Conservation (phyloP, 805 yeast species). For the Metschnikowia corniflorae region DNA sequence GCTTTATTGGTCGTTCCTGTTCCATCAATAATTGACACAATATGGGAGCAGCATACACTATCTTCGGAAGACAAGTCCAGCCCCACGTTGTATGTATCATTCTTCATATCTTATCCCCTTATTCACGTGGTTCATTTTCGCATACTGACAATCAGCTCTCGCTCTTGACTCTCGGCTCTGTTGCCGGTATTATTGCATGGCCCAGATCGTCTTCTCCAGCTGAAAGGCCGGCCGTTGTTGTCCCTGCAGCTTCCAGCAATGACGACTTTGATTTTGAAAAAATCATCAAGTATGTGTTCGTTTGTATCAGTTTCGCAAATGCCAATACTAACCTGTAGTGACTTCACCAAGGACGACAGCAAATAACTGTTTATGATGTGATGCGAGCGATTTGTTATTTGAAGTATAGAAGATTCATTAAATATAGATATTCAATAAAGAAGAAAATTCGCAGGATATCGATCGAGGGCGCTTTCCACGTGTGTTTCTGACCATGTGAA, state of each 20-base stretch:
- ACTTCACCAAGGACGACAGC: conserved; percentile 40
- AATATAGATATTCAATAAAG: no score
- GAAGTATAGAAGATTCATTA: no score
- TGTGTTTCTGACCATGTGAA: no score
- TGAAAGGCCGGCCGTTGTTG: conserved; percentile 23
- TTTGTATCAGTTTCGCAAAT: background rate
- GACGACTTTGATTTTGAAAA: conserved; percentile 44
- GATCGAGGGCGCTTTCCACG: no score
- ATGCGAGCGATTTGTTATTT: no score
- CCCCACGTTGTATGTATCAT: conserved; percentile 43
- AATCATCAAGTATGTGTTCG: conserved; percentile 36
- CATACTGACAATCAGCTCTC: conserved; percentile 34
- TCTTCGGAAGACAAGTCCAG: conserved; percentile 44
- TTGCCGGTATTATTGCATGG: conserved; percentile 36
- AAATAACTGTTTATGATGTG: no score
- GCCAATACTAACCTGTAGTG: conserved; percentile 22
- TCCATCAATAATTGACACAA: background rate
- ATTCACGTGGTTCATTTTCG: no score
- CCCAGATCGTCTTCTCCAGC: conserved; percentile 25
- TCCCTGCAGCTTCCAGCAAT: conserved; percentile 26
- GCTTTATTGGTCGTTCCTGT: background rate
- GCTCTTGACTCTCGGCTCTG: conserved; percentile 38
- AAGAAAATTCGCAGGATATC: no score
- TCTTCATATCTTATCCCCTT: no score
- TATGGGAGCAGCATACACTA: conserved; percentile 43